Conservation (phyloP, 2,329 filamentous ascomycete species). For the Microdochium trichocladiopsis region DNA sequence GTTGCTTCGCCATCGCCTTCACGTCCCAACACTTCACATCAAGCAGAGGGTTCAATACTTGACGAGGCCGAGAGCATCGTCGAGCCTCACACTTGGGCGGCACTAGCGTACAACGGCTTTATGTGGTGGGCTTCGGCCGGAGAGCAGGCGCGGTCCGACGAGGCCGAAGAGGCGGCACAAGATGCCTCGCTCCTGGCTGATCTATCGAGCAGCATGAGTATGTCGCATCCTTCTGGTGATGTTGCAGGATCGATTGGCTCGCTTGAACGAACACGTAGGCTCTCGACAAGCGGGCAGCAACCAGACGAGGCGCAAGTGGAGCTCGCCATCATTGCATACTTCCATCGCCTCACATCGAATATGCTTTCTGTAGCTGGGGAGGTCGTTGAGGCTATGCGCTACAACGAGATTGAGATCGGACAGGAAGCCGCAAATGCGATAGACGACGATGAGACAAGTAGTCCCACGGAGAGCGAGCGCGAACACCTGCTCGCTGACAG, state of each 20-base stretch:
- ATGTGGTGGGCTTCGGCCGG: constrained; percentile 89
- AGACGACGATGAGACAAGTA: constrained; percentile 19
- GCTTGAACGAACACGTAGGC: constrained; percentile 11
- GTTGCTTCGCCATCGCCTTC: constrained; percentile 13
- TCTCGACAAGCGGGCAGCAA: constrained; percentile 16
- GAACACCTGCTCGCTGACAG: constrained; percentile 27
- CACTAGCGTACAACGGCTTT: constrained; percentile 73
- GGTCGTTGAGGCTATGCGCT: constrained; percentile 32
- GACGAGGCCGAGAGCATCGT: constrained; percentile 48
- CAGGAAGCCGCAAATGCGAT: constrained; percentile 3
- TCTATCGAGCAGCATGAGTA: constrained; percentile 25
- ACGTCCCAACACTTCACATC: constrained; percentile 10
- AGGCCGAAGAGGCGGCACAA: constrained; percentile 48
- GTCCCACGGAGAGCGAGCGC: constrained; percentile 26
- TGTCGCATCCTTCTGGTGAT: constrained; percentile 17
- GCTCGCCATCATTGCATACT: constrained; percentile 72
- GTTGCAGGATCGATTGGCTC: constrained; percentile 38
- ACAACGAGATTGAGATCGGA: constrained; percentile 45
- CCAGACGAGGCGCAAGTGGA: constrained; percentile 46
- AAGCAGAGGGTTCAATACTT: constrained; percentile 14
- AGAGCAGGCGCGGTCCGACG: constrained; percentile 57
- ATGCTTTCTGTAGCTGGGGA: constrained; percentile 40
- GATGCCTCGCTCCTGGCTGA: constrained; percentile 51
- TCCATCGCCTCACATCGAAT: constrained; percentile 66
- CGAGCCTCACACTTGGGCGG: constrained; percentile 61